Base-by-base conservation (phyloP, 75 land plant genomes). In the Pseudotsuga menziesii region DNA sequence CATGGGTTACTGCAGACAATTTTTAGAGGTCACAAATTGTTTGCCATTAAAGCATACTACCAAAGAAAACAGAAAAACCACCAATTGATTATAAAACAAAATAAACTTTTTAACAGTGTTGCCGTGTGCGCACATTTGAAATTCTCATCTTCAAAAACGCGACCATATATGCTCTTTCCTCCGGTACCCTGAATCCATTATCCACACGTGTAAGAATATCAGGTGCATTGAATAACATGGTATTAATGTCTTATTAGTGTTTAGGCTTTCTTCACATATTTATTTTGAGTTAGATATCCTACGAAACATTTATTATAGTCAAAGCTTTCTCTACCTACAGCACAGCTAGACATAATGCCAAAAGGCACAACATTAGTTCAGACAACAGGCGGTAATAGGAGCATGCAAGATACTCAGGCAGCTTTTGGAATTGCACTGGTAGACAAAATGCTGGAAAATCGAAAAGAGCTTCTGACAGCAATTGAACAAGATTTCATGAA, bases 161-260 rank as follows among this genome's bases (percentile, higher is more conserved):
- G 32, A 52, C 97, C 97, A 78, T 94, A 94, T 69, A 94, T 90
- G 70, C 93, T 91, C 72, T 78, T 74, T 77, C 97, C 97, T 74
- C 97, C 97, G 36, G 91, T 92, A 62, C 97, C 97, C 93, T 94
- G 87, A 63, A 81, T 39, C 23, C 4, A 76, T 41, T n/a, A 69
- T 6, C n/a, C 72, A 36, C 39, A 35, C 0, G 32, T 3, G 69
- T 32, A 35, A 64, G 39, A 64, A 17, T 4, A 9, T 69, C 25
- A 41, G 23, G 39, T 61, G 9, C 9, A 61, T 69, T 20, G n/a
- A 13, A 41, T 69, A 69, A 41, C 48, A 69, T 69, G 23, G 48
- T 15, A 69, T 32, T 69, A 7, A 41, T 20, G 4, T 48, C 54
- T 48, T 11, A 5, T 69, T 20, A 41, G 48, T 20, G n/a, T 69